Base-by-base conservation (phyloP, 495 filamentous ascomycete genomes). In the Lasiosphaeria miniovina region DNA sequence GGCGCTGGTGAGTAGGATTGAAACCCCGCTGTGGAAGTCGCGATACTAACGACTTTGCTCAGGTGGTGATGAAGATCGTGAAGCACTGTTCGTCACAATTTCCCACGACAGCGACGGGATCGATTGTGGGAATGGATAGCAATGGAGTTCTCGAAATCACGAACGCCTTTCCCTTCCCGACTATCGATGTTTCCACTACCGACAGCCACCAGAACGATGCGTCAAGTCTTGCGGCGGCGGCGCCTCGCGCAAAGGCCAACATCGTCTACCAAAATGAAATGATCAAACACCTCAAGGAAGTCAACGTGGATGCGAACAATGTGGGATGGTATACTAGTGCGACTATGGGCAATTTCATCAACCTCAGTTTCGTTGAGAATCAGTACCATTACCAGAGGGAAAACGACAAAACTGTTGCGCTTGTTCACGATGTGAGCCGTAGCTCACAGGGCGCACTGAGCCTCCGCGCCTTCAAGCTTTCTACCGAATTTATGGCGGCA, bases 301-400 rank as follows among this genome's bases (percentile, higher is more conserved):
- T 98, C 65, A 98, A 98, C 71, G 90, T 98, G 57, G 94, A 98
- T 74, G 94, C 94, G 61, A 96, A 98, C 79, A 96, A 91, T 66
- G 91, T 95, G 57, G 94, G 94, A 59, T 98, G 93, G 93, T 98
- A 98, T 76, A 96, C 91, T 56, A 97, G 92, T 75, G 91, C 93
- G 59, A 96, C 91, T 76, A 94, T 98, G 86, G 95, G 94, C 70
- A 97, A 97, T 81, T 98, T 98, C 60, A 84, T 98, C 77, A 96
- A 90, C 79, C 74, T 87, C 66, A 91, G 89, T 79, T 91, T 96
- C 69, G 90, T 98, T 78, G 94, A 98, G 82, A 98, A 98, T 75
- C 94, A 97, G 76, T 93, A 87, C 75, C 89, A 90, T 77, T 98
- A 96, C 78, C 94, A 98, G 80, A 91, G 89, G 68, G 90, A 93